Base-by-base conservation (phyloP, 1,284 basidiomycete species). In the Takashimella tepidaria region DNA sequence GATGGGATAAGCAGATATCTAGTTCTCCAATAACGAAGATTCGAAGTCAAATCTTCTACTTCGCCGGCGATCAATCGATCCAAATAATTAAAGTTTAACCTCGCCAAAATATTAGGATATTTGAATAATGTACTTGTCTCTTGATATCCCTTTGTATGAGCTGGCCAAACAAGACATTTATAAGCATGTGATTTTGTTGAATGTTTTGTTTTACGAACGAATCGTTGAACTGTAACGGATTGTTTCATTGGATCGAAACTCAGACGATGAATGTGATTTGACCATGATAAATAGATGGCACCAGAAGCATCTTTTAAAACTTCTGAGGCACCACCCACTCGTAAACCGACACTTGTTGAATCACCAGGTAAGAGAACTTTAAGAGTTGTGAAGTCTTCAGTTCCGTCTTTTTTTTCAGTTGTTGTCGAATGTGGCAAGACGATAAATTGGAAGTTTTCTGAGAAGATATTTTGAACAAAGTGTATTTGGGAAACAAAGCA, bases 371-470 rank as follows among this genome's bases (percentile, higher is more conserved):
- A 64, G 82, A 84, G 42, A 80, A 83, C 67, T 82, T 84, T 42
- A 78, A 81, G 78, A n/a, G 51, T 55, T 40, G 56, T 24, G 49
- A 27, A 21, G 24, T 64, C 57, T 16, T 62, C 59, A 10, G 59
- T 54, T 20, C 57, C 47, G 22, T 59, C 42, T 13, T 58, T 52
- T 21, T 52, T 55, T n/a, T n/a, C n/a, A 11, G 57, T 48, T 22
- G 57, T 61, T 24, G 63, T 59, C 51, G 54, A 60, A 50, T 70
- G 67, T 8, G 50, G 82, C 74, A 58, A 78, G 76, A 78, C 75
- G 43, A 97, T 86, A 67, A 98, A 91, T 71, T 98, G 95, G 74
- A 97, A 98, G n/a, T 95, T 93, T 72, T 98, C 92, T 5, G 87
- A 84, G 6, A 22, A 6, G 22, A 21, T 16, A 26, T 23, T 40